Percentiles rank a stretch among this genome's conserved stretches.
These are phyloP conservation scores for Cladosporium cucumerinum DNA, from an alignment of 2,329 filamentous ascomycete genomes.

Conservation along the genomic window DNA sequence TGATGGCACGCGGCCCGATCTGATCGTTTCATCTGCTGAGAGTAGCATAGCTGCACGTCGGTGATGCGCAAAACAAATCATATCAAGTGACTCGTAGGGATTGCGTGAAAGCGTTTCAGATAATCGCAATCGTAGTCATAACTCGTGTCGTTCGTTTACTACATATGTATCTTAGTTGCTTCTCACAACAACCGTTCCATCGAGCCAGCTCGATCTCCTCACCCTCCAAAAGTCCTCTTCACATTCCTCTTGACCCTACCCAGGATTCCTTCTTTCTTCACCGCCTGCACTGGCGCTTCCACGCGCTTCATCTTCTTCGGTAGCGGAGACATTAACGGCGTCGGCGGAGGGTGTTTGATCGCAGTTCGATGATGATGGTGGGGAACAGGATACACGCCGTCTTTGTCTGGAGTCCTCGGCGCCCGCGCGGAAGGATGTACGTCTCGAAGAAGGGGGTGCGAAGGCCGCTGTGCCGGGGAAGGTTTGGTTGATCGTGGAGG, in stretches of 20 bases:
- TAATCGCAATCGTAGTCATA: not conserved
- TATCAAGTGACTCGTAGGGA: too few species aligned
- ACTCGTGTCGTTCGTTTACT: not conserved
- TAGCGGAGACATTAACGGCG: not conserved
- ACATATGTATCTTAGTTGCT: not conserved
- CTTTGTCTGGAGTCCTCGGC: not conserved
- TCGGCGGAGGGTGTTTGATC: not conserved
- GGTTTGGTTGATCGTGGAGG: constrained; percentile 11
- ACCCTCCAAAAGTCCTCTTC: not conserved
- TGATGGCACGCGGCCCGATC: too few species aligned
- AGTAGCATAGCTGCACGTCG: too few species aligned
- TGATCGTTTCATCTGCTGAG: too few species aligned
- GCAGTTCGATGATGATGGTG: not conserved
- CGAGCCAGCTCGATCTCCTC: not conserved
- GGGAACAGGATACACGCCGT: not conserved
- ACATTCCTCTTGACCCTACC: not conserved
- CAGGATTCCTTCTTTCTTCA: not conserved
- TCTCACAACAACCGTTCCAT: too few species aligned
- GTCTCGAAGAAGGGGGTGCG: not conserved
- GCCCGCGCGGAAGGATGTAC: not conserved
- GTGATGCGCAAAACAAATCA: too few species aligned
- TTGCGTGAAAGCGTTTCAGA: too few species aligned
- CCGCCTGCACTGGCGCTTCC: not conserved
- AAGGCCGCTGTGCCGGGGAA: not conserved
- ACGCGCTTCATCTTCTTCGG: not conserved